These are phyloP conservation scores for Silene latifolia DNA, from an alignment of 148 eudicot species.

Conservation along the genomic window DNA sequence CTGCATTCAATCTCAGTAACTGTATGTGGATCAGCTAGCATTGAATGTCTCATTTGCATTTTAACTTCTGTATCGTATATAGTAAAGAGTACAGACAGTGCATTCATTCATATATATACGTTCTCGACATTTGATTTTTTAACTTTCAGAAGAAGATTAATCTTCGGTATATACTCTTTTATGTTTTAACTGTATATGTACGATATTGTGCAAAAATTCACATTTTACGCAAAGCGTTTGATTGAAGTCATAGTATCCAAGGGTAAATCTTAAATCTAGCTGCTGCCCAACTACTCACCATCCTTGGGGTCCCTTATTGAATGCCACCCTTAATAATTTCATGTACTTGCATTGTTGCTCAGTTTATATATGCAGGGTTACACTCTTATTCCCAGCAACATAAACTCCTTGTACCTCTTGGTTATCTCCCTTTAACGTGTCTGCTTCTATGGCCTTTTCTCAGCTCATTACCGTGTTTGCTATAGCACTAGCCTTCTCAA, in stretches of 20 bases:
- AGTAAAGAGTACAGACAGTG: conserved; percentile 1
- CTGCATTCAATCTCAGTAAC: conserved; percentile 6
- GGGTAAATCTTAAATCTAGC: conserved; percentile 11
- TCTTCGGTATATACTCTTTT: not conserved
- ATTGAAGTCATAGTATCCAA: conserved; percentile 16
- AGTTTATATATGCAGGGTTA: not conserved
- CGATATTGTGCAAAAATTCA: conserved; percentile 2
- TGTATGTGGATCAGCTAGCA: not conserved
- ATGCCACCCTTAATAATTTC: conserved; percentile 8
- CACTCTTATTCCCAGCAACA: conserved; percentile 9
- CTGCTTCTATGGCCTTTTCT: conserved; percentile 32
- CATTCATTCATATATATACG: not conserved
- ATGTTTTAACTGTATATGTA: not conserved
- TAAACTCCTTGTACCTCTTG: not conserved
- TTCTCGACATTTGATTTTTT: not conserved
- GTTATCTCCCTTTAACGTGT: not conserved
- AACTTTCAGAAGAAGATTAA: not conserved
- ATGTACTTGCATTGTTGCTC: conserved; percentile 5
- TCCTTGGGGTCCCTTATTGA: conserved; percentile 38
- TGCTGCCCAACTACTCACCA: conserved; percentile 33
- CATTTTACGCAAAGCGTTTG: not conserved
- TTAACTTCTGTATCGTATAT: not conserved
- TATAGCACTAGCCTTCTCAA: conserved; percentile 33
- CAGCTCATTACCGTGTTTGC: conserved; percentile 24
- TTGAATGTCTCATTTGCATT: not conserved